Percentiles rank a stretch among this genome's conserved stretches.
These are phyloP conservation scores for Hypoxylon sp. DNA, from an alignment of 2,329 filamentous ascomycete genomes.

Conservation along the genomic window DNA sequence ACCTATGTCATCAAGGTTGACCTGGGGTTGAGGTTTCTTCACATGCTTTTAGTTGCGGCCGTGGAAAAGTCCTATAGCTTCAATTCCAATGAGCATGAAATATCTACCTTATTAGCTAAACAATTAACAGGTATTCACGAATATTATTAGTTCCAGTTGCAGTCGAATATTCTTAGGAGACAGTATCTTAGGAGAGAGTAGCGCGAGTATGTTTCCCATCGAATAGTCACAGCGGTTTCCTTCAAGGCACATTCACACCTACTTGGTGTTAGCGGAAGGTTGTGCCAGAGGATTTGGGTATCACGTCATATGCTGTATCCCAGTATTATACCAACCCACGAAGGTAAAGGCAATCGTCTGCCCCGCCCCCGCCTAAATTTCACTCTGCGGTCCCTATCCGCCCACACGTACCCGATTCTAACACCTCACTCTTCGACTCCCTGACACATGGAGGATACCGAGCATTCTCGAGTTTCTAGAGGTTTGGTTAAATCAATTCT, in stretches of 20 bases:
- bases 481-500: not conserved
- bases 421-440: constrained; percentile 3
- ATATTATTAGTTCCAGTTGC: not conserved
- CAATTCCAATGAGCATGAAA: too few species aligned
- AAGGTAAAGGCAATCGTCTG: constrained; percentile 8
- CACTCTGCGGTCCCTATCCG: constrained; percentile 5
- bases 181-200: too few species aligned
- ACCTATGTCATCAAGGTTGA: too few species aligned
- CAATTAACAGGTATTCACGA: too few species aligned
- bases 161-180: not conserved
- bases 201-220: too few species aligned
- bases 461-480: not conserved
- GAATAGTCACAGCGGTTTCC: not conserved
- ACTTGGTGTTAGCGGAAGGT: not conserved
- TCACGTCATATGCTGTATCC: constrained; percentile 38
- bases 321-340: too few species aligned
- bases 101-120: too few species aligned
- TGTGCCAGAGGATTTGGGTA: constrained; percentile 18
- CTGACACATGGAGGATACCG: constrained; percentile 3
- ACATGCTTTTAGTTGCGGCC: not conserved
- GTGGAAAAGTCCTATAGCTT: not conserved
- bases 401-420: constrained; percentile 22
- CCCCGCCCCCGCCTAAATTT: constrained; percentile 45
- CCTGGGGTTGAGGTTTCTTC: too few species aligned
- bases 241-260: too few species aligned